These are phyloP conservation scores for Venturia aucupariae DNA, from an alignment of 2,329 filamentous ascomycete genomes.

Conservation along the genomic window DNA sequence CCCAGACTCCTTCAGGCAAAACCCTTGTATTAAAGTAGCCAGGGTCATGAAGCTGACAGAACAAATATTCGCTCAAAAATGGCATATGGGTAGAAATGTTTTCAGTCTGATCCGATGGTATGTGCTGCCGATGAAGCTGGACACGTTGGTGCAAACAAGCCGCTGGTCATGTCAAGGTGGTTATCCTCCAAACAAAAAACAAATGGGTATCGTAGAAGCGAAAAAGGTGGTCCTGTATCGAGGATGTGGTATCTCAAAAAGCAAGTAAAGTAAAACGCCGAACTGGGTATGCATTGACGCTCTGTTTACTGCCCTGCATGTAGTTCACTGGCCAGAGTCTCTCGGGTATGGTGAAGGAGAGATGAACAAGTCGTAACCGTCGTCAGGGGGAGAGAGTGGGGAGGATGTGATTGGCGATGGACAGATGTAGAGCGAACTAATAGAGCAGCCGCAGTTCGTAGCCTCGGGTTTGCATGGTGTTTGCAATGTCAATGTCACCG, in stretches of 20 bases:
- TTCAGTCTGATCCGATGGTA: slow-evolving; percentile 1
- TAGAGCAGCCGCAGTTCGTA: slow-evolving; percentile 42
- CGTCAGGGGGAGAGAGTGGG: not conserved
- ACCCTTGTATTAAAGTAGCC: not conserved
- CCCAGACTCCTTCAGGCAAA: not conserved
- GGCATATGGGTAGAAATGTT: not conserved
- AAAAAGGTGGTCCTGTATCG: not conserved
- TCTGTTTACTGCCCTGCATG: not conserved
- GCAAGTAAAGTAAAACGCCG: not conserved
- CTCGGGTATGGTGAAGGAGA: not conserved
- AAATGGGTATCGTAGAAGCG: slow-evolving; percentile 14
- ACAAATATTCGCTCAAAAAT: not conserved
- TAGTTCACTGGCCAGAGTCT: not conserved
- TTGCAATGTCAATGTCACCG: slow-evolving; percentile 34
- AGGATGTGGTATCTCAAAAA: slow-evolving; percentile 4
- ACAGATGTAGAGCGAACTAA: slow-evolving; percentile 19
- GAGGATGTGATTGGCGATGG: not conserved
- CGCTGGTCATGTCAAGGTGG: not conserved
- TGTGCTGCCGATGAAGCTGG: not conserved
- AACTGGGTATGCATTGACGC: not conserved
- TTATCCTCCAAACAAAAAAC: slow-evolving; percentile 6
- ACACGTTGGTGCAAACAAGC: not conserved
- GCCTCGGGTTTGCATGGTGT: slow-evolving; percentile 36
- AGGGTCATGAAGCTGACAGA: not conserved
- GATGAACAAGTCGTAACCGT: slow-evolving; percentile 7